Conservation (phyloP, 106 monocot genomes). For the Xerophyta viscosa region DNA sequence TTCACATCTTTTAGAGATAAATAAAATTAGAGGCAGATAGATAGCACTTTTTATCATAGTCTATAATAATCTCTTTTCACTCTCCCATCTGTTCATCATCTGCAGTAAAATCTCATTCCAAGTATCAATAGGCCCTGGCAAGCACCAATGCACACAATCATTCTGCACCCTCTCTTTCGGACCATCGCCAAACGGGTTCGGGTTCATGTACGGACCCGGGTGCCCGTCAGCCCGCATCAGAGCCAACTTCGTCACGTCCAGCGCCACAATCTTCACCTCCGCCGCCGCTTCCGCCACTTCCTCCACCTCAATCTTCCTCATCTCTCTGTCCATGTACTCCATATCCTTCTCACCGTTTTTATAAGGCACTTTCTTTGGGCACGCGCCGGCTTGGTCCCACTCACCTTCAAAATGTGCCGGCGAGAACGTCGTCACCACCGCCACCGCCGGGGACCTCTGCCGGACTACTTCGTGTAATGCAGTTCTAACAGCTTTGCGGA, state of each 20-base stretch:
- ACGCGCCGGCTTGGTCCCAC: constrained; percentile 77
- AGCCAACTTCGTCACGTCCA: constrained; percentile 84
- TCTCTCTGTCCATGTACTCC: constrained; percentile 55
- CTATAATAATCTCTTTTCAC: not conserved
- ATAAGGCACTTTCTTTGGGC: constrained; percentile 63
- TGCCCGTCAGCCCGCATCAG: constrained; percentile 73
- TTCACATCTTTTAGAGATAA: too few species aligned
- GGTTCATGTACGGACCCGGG: constrained; percentile 75
- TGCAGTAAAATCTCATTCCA: constrained; percentile 62
- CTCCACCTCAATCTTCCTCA: constrained; percentile 51
- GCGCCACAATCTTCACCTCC: constrained; percentile 25
- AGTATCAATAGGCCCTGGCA: constrained; percentile 71
- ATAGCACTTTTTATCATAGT: too few species aligned
- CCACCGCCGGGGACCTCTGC: constrained; percentile 7
- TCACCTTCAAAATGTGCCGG: constrained; percentile 93
- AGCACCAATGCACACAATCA: constrained; percentile 90
- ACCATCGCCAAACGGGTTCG: constrained; percentile 48
- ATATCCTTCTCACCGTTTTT: constrained; percentile 51
- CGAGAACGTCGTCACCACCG: constrained; percentile 78
- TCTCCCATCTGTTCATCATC: constrained; percentile 39
- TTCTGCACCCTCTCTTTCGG: constrained; percentile 50
- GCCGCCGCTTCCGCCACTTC: constrained; percentile 25
- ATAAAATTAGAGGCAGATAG: too few species aligned
- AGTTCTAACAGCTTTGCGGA: constrained; percentile 39
- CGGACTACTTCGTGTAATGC: constrained; percentile 14